These are phyloP conservation scores for Avena eriantha DNA, from an alignment of 176 grass and related monocot genomes.

Conservation along the genomic window DNA sequence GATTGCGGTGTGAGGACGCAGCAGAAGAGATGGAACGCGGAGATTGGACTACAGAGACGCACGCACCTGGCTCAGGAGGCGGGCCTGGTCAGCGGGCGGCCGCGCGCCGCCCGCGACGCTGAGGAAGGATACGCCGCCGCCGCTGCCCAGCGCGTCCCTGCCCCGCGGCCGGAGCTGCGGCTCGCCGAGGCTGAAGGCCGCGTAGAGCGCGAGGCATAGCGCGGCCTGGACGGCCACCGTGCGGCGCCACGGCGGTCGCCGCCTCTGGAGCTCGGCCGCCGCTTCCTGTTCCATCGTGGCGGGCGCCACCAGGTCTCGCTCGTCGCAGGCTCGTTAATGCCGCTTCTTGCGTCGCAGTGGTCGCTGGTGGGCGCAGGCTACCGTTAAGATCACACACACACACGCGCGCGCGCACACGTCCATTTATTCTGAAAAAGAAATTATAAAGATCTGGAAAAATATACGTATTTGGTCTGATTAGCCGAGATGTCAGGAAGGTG, in stretches of 20 bases:
- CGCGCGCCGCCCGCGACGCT: constrained; percentile 73
- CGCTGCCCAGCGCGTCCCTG: constrained; percentile 13
- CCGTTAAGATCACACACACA: background rate
- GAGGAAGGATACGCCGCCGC: constrained; percentile 56
- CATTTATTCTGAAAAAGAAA: background rate
- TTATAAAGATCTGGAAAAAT: no score
- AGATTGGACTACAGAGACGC: background rate
- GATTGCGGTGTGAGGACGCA: background rate
- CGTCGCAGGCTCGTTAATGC: background rate
- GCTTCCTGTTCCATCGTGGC: constrained; percentile 39
- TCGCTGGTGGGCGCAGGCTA: background rate
- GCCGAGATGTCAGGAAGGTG: no score
- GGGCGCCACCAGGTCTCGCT: background rate
- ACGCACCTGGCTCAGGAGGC: constrained; percentile 62
- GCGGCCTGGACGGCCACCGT: constrained; percentile 71
- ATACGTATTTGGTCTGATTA: no score
- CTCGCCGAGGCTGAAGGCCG: constrained; percentile 70
- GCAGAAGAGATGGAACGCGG: background rate
- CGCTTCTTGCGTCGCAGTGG: background rate
- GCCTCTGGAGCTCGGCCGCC: background rate
- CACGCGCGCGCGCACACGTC: background rate
- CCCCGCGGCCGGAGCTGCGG: constrained; percentile 40
- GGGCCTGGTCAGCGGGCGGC: constrained; percentile 44
- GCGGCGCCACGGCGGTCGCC: constrained; percentile 49
- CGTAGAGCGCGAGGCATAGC: constrained; percentile 82